Evolutionary conservation across 2,329 filamentous ascomycete species (phyloP).

Genomic region (Teratosphaeria destructans): DNA sequence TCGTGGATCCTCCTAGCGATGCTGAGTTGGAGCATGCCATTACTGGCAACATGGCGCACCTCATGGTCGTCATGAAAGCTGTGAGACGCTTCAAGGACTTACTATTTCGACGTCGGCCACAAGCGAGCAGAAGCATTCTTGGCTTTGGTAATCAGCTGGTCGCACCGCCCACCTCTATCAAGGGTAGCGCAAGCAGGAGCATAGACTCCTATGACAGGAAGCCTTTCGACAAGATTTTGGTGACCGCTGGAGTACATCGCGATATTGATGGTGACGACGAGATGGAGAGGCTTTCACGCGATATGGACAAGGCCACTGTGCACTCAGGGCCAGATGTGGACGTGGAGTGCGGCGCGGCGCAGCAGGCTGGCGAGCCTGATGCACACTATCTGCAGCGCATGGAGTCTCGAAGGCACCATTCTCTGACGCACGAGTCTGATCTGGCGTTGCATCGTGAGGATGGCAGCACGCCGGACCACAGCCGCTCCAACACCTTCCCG

Average conservation of each 20-base stretch:
- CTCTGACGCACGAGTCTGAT: conserved; percentile 4
- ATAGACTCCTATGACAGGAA: conserved; percentile 42
- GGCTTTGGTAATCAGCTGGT: conserved; percentile 49
- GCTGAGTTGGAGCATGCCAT: conserved; percentile 86
- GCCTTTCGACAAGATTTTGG: conserved; percentile 39
- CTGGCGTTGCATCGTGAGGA: background rate
- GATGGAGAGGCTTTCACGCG: conserved; percentile 15
- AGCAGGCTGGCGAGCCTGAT: background rate
- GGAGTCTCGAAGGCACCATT: conserved; percentile 3
- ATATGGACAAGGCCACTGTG: conserved; percentile 7
- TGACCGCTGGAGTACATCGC: conserved; percentile 45
- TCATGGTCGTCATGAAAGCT: conserved; percentile 84
- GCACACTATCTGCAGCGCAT: conserved; percentile 5
- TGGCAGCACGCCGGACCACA: background rate
- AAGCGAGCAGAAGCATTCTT: conserved; percentile 48
- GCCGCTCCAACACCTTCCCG: conserved; percentile 24
- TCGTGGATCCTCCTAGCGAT: conserved; percentile 76
- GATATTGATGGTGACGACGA: conserved; percentile 28
- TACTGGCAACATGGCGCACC: conserved; percentile 75
- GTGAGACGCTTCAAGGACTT: conserved; percentile 79
- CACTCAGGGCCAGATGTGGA: background rate
- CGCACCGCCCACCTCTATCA: conserved; percentile 46
- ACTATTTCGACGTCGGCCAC: conserved; percentile 45
- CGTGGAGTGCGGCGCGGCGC: background rate
- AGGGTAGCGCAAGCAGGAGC: conserved; percentile 25